Evolutionary conservation across 306 rosid genomes (phyloP), one percentile per base, ranked within the genome.

Genomic region (Comarum palustre): DNA sequence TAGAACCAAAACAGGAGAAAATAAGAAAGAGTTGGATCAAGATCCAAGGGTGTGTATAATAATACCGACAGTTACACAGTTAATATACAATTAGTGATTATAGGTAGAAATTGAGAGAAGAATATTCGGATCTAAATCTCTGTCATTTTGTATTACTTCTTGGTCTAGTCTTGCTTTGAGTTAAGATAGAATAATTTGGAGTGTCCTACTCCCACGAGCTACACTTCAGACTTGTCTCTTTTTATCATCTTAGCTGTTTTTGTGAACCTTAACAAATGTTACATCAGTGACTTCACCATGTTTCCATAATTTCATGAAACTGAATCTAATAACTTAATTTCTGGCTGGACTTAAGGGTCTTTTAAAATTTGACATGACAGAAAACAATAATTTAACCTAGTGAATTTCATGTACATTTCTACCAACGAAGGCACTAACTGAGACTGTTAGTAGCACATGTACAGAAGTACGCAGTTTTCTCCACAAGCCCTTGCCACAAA

Each of bases 181-280:
- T 27, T 27, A 9, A 2, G 42, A 58, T 45, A 15, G 55, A 58
- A 39, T 52, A 10, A 58, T 27, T 61, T 11, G 8, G 8, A 34
- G 67, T 61, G 66, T 50, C 66, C 66, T 71, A 54, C 75, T 39
- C 39, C 66, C 75, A 70, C 48, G 64, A 70, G 64, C 74, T 70
- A 48, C 2, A 4, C 24, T 12, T 24, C 52, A 57, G n/a, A 58
- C 75, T 42, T 42, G 55, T 57, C 67, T 42, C 67, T 16, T 6
- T 32, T 34, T 17, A 42, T 58, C 66, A 54, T 55, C 46, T 24
- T 25, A 15, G 66, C 66, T 39, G 75, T 55, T 22, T 31, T 39
- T 54, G 8, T 38, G 8, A 71, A 16, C 66, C 29, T 25, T 25
- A 58, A 29, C 65, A 58, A 25, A 25, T 29, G 63, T 57, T 58